Base-by-base conservation (phyloP, 371 early-diverging fungal genomes). In the Batrachochytrium dendrobatidis region DNA sequence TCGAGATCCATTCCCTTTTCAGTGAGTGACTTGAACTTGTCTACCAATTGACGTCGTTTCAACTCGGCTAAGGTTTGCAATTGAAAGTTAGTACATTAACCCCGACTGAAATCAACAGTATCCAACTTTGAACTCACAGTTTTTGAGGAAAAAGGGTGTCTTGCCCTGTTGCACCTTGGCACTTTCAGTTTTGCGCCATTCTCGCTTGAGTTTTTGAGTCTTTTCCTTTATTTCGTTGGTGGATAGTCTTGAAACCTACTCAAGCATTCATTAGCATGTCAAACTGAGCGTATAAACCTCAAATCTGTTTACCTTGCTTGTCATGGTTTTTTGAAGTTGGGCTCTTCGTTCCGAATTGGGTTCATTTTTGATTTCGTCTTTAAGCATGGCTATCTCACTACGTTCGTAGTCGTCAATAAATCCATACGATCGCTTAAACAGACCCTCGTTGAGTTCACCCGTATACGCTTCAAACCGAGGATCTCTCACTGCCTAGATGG, bases 121-220 rank as follows among this genome's bases (percentile, higher is more conserved):
- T 4, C 54, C 12, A 34, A 52, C n/a, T n/a, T n/a, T n/a, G n/a
- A n/a, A 64, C 73, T 79, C 83, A 86, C 91, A 75, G 66, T 84
- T 80, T 72, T 92, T 92, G 58, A 94, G 74, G 82, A 83, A 92
- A 72, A 83, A 94, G 22, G 94, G 92, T 63, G 79, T 87, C 74
- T 94, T 92, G 56, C 94, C 94, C 66, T 86, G 72, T 65, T 86
- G 74, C 34, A 90, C 84, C 57, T 85, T 61, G 44, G 87, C 90
- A 35, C 71, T 67, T 70, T 94, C 94, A 56, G 72, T 79, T 77
- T 88, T 89, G 67, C 86, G 85, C 63, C 87, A 85, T 32, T 86
- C 84, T 32, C 87, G 77, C 56, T 83, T 72, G 30, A 91, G 73
- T 32, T 49, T 53, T 55, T 80, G 71, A 25, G 83, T 60, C 32